Evolutionary conservation across 2,329 filamentous ascomycete species (phyloP).

Genomic region (Nemania sp.): DNA sequence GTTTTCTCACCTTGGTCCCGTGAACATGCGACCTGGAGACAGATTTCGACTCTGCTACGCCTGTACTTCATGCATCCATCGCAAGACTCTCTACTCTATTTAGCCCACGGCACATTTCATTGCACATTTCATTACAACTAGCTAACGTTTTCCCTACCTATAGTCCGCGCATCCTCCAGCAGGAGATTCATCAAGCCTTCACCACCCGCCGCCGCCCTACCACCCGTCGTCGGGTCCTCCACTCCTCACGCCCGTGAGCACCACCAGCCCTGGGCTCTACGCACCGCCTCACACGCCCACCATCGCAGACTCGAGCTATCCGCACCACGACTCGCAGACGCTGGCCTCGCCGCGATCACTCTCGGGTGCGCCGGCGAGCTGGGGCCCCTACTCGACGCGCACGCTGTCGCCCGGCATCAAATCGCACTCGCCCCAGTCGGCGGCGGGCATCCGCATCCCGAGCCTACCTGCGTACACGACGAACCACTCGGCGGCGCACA

Average conservation of each 20-base stretch:
- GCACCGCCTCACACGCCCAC: conserved; percentile 53
- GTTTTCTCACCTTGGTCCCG: too few relatives aligned
- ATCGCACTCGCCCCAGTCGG: conserved; percentile 52
- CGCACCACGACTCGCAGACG: conserved; percentile 61
- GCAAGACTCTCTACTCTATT: neutral
- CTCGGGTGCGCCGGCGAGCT: conserved; percentile 61
- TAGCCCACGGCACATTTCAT: too few relatives aligned
- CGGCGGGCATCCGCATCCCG: conserved; percentile 52
- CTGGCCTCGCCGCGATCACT: conserved; percentile 66
- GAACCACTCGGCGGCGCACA: conserved; percentile 54
- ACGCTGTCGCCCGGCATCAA: conserved; percentile 60
- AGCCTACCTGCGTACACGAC: conserved; percentile 54
- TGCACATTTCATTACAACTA: neutral
- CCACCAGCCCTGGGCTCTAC: conserved; percentile 51
- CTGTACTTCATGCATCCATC: neutral
- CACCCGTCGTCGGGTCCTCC: conserved; percentile 38
- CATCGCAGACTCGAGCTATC: conserved; percentile 55
- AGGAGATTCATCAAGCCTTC: conserved; percentile 39
- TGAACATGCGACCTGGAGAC: too few relatives aligned
- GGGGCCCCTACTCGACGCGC: conserved; percentile 62
- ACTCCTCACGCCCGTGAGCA: conserved; percentile 52
- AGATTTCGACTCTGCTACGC: too few relatives aligned
- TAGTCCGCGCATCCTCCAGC: conserved; percentile 50
- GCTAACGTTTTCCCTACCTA: conserved; percentile 18
- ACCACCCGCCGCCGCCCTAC: conserved; percentile 34